These are phyloP conservation scores for Besnoitia besnoiti DNA, from an alignment of 169 alveolate species.

Conservation along the genomic window DNA sequence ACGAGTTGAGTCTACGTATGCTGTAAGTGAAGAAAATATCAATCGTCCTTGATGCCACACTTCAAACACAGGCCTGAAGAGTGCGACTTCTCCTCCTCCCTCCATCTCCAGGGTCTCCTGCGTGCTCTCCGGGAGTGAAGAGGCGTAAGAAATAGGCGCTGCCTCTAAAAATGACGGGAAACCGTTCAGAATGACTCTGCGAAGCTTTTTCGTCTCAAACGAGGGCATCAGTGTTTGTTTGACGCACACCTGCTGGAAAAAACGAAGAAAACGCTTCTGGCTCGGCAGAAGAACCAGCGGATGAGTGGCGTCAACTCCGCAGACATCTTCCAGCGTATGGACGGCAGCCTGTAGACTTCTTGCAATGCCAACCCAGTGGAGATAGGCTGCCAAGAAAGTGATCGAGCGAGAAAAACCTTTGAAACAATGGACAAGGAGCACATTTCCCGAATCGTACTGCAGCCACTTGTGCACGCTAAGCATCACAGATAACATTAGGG, in stretches of 20 bases:
- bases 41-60: slow-evolving; percentile 50
- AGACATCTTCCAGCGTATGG: background rate
- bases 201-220: slow-evolving; percentile 33
- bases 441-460: slow-evolving; percentile 20
- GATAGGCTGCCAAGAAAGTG: slow-evolving; percentile 46
- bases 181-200: slow-evolving; percentile 43
- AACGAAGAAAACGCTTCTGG: slow-evolving; percentile 38
- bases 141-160: background rate
- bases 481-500: slow-evolving; percentile 35
- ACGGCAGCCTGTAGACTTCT: background rate
- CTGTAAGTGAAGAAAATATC: slow-evolving; percentile 35
- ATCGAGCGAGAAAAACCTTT: slow-evolving; percentile 36
- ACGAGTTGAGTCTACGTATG: background rate
- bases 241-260: slow-evolving; percentile 25
- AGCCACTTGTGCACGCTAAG: slow-evolving; percentile 55
- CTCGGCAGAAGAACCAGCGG: slow-evolving; percentile 47
- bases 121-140: background rate
- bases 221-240: background rate
- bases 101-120: background rate
- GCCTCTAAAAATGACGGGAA: slow-evolving; percentile 1
- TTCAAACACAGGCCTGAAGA: slow-evolving; percentile 57
- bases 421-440: slow-evolving; percentile 56
- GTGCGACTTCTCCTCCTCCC: slow-evolving; percentile 15
- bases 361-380: slow-evolving; percentile 39
- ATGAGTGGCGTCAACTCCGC: slow-evolving; percentile 23